phyloP scores from a whole-genome alignment of 2,329 filamentous ascomycete species.

The Venturia asperata region DNA sequence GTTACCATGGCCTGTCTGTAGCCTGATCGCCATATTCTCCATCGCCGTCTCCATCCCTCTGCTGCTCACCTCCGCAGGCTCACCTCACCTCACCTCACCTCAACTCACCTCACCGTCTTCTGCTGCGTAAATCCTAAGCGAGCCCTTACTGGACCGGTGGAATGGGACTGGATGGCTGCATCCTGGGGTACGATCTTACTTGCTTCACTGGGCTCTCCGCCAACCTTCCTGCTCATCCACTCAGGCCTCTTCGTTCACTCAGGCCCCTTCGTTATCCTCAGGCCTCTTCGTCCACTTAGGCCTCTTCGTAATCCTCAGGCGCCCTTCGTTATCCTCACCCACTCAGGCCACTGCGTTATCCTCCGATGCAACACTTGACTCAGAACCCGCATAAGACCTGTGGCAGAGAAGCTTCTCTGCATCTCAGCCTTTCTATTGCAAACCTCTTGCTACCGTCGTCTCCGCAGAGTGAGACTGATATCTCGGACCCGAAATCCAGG shows the following conservation, averaged over 20 bases:
- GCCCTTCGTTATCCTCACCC: background rate
- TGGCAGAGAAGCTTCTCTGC: background rate
- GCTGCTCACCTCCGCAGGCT: slow-evolving; percentile 7
- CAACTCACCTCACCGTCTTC: no score
- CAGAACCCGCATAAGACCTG: background rate
- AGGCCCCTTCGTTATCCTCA: no score
- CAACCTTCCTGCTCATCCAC: no score
- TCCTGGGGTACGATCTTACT: background rate
- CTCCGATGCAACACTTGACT: slow-evolving; percentile 6
- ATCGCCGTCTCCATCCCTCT: background rate
- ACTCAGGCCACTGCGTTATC: background rate
- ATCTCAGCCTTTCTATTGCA: background rate
- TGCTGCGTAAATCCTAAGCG: background rate
- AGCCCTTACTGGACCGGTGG: no score
- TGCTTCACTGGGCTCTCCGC: no score
- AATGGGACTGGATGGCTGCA: no score
- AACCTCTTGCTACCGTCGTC: background rate
- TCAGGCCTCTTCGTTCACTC: no score
- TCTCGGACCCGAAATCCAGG: background rate
- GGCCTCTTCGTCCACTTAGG: no score
- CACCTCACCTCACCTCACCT: no score
- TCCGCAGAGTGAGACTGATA: background rate
- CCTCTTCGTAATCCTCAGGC: no score
- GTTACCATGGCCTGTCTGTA: background rate
- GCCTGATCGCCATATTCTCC: background rate